Conservation (phyloP, 2,329 filamentous ascomycete species). For the Tetracladium maxilliforme region DNA sequence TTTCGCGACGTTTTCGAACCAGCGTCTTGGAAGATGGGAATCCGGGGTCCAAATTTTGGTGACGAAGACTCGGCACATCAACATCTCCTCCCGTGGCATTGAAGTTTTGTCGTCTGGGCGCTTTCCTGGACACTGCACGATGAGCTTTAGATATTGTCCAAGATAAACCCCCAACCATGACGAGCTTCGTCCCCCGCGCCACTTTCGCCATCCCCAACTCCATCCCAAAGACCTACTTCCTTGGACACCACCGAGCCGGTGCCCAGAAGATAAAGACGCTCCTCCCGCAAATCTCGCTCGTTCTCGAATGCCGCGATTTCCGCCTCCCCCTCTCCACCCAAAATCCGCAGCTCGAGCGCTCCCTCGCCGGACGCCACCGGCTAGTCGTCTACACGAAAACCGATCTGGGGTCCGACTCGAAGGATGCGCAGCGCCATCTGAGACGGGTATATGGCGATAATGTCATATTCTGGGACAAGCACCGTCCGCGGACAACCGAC, state of each 20-base stretch:
- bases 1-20: no score
- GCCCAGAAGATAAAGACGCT: conserved; percentile 69
- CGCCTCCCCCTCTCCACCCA: conserved; percentile 78
- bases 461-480: no score
- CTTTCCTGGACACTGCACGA: no score
- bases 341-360: conserved; percentile 77
- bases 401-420: conserved; percentile 66
- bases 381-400: conserved; percentile 85
- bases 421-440: no score
- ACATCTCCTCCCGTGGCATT: no score
- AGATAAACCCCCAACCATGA: no score
- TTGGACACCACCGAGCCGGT: conserved; percentile 81
- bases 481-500: conserved; percentile 17
- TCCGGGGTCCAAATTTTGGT: no score
- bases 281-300: conserved; percentile 67
- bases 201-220: conserved; percentile 59
- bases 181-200: conserved; percentile 67
- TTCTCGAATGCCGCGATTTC: conserved; percentile 91
- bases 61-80: no score
- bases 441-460: no score
- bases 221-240: conserved; percentile 80
- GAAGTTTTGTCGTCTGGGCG: no score
- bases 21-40: no score
- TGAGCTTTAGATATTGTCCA: no score
- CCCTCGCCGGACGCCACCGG: conserved; percentile 56